Conservation (phyloP, 805 yeast species). For the Candida quercuum region DNA sequence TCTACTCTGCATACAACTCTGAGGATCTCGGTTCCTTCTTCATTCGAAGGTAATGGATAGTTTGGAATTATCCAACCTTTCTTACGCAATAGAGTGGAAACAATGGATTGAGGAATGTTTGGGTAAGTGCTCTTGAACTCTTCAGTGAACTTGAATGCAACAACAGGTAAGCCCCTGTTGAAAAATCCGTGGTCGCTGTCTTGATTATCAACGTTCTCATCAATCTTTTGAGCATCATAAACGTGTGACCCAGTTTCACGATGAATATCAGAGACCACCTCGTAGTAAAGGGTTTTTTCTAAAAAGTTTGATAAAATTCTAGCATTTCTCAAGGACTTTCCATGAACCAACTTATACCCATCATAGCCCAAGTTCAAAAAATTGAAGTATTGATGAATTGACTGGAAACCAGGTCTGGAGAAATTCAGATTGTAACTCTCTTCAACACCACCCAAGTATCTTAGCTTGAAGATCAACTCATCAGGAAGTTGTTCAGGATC, state of each 20-base stretch:
- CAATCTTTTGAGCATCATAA: constrained; percentile 13
- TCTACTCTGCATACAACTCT: constrained; percentile 80
- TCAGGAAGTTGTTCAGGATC: constrained; percentile 59
- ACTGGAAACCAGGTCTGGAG: constrained; percentile 90
- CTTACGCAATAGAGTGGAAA: constrained; percentile 67
- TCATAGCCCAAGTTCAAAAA: constrained; percentile 63
- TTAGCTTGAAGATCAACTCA: constrained; percentile 68
- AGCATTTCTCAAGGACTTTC: constrained; percentile 64
- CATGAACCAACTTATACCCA: constrained; percentile 66
- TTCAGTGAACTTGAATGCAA: constrained; percentile 71
- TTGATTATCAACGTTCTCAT: constrained; percentile 24
- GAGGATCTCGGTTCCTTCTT: constrained; percentile 60
- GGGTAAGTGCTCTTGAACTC: constrained; percentile 57
- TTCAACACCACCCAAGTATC: constrained; percentile 84
- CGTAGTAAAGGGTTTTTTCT: constrained; percentile 62
- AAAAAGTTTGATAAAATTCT: constrained; percentile 56
- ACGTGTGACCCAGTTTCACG: constrained; percentile 39
- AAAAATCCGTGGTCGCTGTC: constrained; percentile 39
- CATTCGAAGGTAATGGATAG: constrained; percentile 68
- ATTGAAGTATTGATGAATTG: constrained; percentile 81
- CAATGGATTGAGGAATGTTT: constrained; percentile 73
- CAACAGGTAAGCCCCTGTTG: constrained; percentile 83
- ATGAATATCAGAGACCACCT: constrained; percentile 75
- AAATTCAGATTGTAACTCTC: constrained; percentile 84
- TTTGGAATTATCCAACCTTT: constrained; percentile 88